Percentiles rank a stretch among this genome's conserved stretches.
Evolutionary conservation across 495 filamentous ascomycete genomes (phyloP).

Genomic region (Emericellopsis terricola): DNA sequence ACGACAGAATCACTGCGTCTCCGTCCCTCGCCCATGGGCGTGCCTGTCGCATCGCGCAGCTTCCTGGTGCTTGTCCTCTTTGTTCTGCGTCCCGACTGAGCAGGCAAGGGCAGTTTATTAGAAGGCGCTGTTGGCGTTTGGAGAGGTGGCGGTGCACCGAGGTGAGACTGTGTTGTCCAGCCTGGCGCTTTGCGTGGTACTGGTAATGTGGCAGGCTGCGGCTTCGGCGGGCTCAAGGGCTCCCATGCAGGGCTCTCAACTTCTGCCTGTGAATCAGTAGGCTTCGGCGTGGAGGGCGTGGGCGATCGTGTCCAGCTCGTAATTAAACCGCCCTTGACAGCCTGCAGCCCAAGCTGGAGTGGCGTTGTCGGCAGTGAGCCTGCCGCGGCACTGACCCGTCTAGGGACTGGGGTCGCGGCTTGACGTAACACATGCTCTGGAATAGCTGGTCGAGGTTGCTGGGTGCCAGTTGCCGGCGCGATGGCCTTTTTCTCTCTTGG

Average conservation of each 20-base stretch:
- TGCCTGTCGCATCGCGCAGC: conserved; percentile 27
- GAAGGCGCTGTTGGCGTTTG: too few relatives aligned
- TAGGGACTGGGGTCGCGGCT: neutral
- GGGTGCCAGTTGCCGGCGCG: neutral
- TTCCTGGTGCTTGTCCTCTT: conserved; percentile 22
- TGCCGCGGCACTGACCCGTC: conserved; percentile 6
- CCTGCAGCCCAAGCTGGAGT: conserved; percentile 1
- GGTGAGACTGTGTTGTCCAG: too few relatives aligned
- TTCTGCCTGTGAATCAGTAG: too few relatives aligned
- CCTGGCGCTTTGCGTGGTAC: conserved; percentile 8
- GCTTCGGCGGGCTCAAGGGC: conserved; percentile 26
- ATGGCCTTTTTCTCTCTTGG: neutral
- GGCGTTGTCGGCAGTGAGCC: conserved; percentile 5
- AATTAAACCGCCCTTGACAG: conserved; percentile 7
- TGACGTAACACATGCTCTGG: conserved; percentile 2
- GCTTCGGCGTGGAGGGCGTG: conserved; percentile 31
- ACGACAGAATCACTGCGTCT: conserved; percentile 40
- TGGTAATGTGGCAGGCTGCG: conserved; percentile 12
- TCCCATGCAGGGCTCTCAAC: conserved; percentile 24
- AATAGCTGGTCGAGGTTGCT: neutral
- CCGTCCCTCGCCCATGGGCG: conserved; percentile 8
- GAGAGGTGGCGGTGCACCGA: too few relatives aligned
- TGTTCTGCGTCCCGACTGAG: conserved; percentile 8
- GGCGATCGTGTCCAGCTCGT: conserved; percentile 29
- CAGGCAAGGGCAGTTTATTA: too few relatives aligned